Evolutionary conservation across 495 filamentous ascomycete species (phyloP).

Genomic region (Cryomyces antarcticus): DNA sequence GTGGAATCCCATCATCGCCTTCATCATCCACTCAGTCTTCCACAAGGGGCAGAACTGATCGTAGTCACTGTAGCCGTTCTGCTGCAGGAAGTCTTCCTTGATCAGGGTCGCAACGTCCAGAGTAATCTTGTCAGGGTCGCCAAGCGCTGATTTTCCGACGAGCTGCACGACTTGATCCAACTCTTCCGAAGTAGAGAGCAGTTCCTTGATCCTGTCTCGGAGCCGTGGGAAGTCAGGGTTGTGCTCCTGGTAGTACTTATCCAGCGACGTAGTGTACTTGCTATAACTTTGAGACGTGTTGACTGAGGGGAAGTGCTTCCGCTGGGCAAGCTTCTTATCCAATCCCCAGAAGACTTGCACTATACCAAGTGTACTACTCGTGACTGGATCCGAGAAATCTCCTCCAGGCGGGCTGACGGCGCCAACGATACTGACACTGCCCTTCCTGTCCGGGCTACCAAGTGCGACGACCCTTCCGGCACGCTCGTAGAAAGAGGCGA

Average conservation of each 20-base stretch:
- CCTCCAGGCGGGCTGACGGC: conserved; percentile 93
- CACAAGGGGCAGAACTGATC: conserved; percentile 98
- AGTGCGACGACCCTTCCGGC: conserved; percentile 71
- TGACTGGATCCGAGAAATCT: conserved; percentile 98
- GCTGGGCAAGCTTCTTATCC: conserved; percentile 96
- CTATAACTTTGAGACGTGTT: conserved; percentile 91
- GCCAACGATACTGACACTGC: conserved; percentile 93
- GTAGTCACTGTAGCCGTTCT: conserved; percentile 97
- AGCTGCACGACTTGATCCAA: conserved; percentile 97
- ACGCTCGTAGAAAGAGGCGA: conserved; percentile 98
- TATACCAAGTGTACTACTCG: conserved; percentile 81
- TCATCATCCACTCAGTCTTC: conserved; percentile 99
- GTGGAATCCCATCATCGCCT: conserved; percentile 91
- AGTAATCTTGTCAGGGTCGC: conserved; percentile 96
- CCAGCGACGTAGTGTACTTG: conserved; percentile 78
- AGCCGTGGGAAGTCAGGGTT: conserved; percentile 85
- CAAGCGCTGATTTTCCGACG: conserved; percentile 89
- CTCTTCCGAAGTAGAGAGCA: conserved; percentile 87
- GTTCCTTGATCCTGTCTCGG: conserved; percentile 77
- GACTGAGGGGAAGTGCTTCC: conserved; percentile 98
- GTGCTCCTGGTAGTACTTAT: conserved; percentile 83
- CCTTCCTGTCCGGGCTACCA: conserved; percentile 69
- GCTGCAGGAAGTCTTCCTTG: conserved; percentile 98
- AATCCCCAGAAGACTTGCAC: conserved; percentile 99
- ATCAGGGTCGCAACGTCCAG: conserved; percentile 77